phyloP scores from a whole-genome alignment of 108 stramenopile genomes.

The Nitzschia palea region DNA sequence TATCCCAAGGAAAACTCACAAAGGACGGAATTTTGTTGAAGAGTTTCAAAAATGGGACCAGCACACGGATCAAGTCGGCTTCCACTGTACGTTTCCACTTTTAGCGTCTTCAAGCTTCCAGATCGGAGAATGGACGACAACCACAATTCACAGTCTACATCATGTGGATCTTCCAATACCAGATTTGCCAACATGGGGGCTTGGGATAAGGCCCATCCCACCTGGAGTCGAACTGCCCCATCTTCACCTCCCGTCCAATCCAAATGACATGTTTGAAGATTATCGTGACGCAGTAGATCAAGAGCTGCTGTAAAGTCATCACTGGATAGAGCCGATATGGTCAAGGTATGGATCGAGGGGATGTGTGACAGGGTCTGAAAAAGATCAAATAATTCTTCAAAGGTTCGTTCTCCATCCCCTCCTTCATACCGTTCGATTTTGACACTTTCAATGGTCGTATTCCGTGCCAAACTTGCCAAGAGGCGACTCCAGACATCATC shows the following conservation, averaged over 20 bases:
- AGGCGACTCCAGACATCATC: slow-evolving; percentile 12
- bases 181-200: not conserved
- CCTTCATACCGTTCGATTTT: not conserved
- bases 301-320: not conserved
- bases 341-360: not conserved
- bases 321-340: not conserved
- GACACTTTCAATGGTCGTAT: not conserved
- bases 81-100: slow-evolving; percentile 3
- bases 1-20: not conserved
- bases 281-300: not conserved
- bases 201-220: not conserved
- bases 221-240: not conserved
- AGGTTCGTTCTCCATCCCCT: not conserved
- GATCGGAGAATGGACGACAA: not conserved
- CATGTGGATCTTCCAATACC: not conserved
- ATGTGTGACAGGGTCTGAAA: not conserved
- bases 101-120: not conserved
- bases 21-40: not conserved
- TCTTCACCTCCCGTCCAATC: not conserved
- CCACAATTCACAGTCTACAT: not conserved
- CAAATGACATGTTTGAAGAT: not conserved
- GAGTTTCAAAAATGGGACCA: not conserved
- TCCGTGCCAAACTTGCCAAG: slow-evolving; percentile 6
- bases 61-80: not conserved
- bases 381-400: not conserved